Evolutionary conservation across 495 filamentous ascomycete species (phyloP).

Genomic region (Letharia columbiana): DNA sequence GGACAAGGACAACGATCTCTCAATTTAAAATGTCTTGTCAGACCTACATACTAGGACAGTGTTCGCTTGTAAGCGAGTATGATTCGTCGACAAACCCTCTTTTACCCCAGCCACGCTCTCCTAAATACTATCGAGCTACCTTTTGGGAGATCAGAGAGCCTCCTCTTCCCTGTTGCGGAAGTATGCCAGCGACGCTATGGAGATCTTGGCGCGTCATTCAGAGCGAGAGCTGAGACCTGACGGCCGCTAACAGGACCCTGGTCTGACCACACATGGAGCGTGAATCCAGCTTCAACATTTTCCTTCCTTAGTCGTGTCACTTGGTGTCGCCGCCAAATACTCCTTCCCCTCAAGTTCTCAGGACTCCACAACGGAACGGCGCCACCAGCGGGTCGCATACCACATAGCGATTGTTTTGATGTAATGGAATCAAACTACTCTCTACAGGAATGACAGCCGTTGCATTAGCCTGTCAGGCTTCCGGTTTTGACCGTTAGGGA

Average conservation of each 20-base stretch:
- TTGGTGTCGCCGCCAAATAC: background rate
- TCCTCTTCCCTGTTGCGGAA: background rate
- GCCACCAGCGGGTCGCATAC: slow-evolving; percentile 2
- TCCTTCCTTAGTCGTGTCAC: background rate
- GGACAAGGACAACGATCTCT: too few relatives aligned
- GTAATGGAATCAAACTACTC: background rate
- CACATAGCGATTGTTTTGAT: background rate
- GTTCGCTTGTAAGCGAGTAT: background rate
- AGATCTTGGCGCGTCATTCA: background rate
- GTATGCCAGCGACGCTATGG: background rate
- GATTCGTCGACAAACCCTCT: background rate
- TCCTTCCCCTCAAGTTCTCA: background rate
- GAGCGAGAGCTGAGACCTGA: background rate
- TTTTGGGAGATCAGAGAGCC: background rate
- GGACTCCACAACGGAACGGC: background rate
- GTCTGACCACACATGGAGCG: background rate
- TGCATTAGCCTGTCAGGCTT: background rate
- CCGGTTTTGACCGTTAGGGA: background rate
- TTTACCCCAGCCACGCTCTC: background rate
- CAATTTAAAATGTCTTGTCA: background rate
- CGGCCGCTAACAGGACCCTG: background rate
- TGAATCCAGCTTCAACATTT: background rate
- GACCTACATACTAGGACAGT: background rate
- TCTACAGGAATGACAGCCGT: background rate
- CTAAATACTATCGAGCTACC: background rate